phyloP scores from a whole-genome alignment of 78 protist species.

The Protostelium mycophagum region DNA sequence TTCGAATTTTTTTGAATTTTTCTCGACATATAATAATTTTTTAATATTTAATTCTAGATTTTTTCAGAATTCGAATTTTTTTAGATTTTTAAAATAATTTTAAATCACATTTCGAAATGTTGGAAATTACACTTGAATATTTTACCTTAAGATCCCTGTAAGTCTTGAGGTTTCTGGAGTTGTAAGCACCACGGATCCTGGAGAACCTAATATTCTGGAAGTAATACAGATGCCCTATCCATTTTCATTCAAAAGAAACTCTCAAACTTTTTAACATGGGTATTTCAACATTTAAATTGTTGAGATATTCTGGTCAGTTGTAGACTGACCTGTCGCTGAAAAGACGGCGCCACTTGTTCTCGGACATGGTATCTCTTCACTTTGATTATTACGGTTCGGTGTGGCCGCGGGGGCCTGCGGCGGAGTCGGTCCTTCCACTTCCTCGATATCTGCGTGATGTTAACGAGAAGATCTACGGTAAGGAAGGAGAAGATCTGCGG shows the following conservation, averaged over 20 bases:
- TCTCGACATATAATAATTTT: too few species aligned
- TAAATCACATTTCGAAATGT: too few species aligned
- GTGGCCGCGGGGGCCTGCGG: neutral
- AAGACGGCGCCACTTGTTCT: constrained; percentile 49
- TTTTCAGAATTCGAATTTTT: too few species aligned
- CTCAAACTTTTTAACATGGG: too few species aligned
- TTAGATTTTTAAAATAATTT: too few species aligned
- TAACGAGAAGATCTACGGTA: too few species aligned
- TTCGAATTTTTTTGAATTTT: too few species aligned
- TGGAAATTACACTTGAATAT: too few species aligned
- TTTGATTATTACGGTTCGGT: neutral
- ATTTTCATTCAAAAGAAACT: neutral
- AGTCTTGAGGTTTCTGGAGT: neutral
- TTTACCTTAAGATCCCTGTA: neutral
- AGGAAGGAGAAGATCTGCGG: too few species aligned
- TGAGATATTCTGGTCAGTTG: neutral
- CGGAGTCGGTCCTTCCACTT: neutral
- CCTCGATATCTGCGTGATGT: neutral
- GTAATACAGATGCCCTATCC: neutral
- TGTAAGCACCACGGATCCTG: neutral
- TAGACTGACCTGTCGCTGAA: neutral
- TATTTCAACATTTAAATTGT: too few species aligned
- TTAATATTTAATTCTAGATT: too few species aligned
- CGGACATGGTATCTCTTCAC: constrained; percentile 42
- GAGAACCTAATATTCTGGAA: neutral